phyloP scores from a whole-genome alignment of 164 flowering plant genomes.

The Magnolia kwangsiensis region DNA sequence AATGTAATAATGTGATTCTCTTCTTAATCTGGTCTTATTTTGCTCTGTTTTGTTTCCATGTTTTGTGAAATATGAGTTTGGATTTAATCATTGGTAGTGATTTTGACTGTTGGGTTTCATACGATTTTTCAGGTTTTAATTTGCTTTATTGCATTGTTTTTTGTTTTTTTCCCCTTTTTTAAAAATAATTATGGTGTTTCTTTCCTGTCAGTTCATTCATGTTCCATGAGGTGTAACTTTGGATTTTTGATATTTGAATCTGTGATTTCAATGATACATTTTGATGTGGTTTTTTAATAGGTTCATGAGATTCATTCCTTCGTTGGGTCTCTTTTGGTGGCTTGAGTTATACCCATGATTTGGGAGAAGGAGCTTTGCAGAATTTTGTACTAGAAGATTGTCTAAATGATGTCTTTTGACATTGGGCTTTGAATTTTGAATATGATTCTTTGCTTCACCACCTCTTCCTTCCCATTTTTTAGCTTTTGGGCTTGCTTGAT shows the following conservation, averaged over 20 bases:
- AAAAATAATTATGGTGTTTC: background rate
- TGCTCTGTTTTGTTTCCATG: no score
- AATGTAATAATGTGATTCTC: no score
- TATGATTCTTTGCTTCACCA: no score
- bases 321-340: background rate
- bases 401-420: background rate
- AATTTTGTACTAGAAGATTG: background rate
- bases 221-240: background rate
- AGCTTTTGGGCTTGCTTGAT: background rate
- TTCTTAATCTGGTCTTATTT: no score
- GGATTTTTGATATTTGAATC: background rate
- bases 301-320: background rate
- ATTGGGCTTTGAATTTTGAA: background rate
- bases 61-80: no score
- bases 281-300: background rate
- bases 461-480: background rate
- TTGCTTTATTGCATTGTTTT: background rate
- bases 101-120: no score
- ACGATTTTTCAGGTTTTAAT: no score
- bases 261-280: background rate
- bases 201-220: background rate
- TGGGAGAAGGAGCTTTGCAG: background rate
- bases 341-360: background rate
- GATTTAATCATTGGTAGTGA: no score
- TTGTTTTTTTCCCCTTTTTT: background rate